These are phyloP conservation scores for Rhodamnia rubescens DNA, from an alignment of 345 rosid genomes.

Conservation along the genomic window DNA sequence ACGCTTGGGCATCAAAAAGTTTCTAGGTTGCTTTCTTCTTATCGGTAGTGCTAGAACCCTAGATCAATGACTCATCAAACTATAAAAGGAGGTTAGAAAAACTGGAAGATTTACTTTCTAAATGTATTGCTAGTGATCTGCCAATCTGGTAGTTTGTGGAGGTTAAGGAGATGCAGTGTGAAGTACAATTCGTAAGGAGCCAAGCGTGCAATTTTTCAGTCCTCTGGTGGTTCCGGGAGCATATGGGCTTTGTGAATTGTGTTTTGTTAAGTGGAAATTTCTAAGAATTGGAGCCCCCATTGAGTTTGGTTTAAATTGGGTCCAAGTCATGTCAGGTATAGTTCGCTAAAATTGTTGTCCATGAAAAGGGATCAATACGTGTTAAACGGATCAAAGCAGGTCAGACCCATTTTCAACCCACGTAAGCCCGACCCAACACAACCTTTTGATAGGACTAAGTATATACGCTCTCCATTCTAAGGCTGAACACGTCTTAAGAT, in stretches of 20 bases:
- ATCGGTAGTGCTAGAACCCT: neutral
- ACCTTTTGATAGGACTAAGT: neutral
- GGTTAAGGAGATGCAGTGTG: neutral
- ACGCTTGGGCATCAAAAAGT: neutral
- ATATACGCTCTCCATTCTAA: neutral
- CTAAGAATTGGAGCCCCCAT: neutral
- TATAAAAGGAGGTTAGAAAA: neutral
- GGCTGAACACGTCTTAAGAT: neutral
- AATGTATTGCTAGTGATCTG: neutral
- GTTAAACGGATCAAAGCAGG: neutral
- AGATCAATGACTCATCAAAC: neutral
- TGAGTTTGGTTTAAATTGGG: neutral
- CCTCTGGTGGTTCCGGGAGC: neutral
- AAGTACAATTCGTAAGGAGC: neutral
- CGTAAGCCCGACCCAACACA: neutral
- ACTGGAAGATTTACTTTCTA: too few species aligned
- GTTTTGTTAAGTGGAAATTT: neutral
- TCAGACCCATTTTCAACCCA: neutral
- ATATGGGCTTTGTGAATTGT: neutral
- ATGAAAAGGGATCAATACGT: neutral
- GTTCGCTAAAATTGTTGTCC: neutral
- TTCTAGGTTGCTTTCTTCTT: neutral
- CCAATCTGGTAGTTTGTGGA: neutral
- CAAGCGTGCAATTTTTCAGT: neutral
- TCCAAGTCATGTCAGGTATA: accelerated